Evolutionary conservation across 1,139 yeast genomes (phyloP).

Genomic region (Saccharomycopsis crataegensis): DNA sequence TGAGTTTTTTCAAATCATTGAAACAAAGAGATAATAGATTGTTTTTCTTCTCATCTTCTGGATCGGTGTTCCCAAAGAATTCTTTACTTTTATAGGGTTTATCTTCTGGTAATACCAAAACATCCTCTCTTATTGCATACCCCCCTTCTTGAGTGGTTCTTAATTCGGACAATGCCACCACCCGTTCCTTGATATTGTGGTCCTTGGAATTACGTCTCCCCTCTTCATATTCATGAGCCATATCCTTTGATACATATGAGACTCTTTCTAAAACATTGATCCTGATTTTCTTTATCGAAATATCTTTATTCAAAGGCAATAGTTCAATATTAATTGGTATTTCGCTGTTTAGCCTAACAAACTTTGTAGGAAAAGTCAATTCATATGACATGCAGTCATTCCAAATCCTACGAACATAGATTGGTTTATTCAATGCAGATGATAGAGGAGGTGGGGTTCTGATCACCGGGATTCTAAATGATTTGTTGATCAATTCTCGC

Average conservation of each 20-base stretch:
- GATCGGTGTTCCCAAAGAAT: neutral
- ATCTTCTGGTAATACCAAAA: slow-evolving; percentile 28
- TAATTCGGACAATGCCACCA: slow-evolving; percentile 53
- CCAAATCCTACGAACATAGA: slow-evolving; percentile 79
- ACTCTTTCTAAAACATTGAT: slow-evolving; percentile 68
- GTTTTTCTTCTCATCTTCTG: slow-evolving; percentile 21
- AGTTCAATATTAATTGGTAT: slow-evolving; percentile 57
- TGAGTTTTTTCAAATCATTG: neutral
- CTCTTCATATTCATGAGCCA: slow-evolving; percentile 50
- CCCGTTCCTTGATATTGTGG: slow-evolving; percentile 44
- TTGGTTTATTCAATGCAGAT: slow-evolving; percentile 64
- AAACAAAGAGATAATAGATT: slow-evolving; percentile 18
- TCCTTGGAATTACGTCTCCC: slow-evolving; percentile 36
- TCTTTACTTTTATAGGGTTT: neutral
- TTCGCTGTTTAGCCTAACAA: slow-evolving; percentile 62
- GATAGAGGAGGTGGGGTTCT: slow-evolving; percentile 80
- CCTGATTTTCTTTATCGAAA: slow-evolving; percentile 62
- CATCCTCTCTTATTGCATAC: slow-evolving; percentile 51
- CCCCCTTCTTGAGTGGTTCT: slow-evolving; percentile 43
- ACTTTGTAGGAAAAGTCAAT: slow-evolving; percentile 69
- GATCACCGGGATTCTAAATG: slow-evolving; percentile 29
- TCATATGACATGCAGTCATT: slow-evolving; percentile 72
- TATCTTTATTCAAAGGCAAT: slow-evolving; percentile 63
- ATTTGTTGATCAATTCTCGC: slow-evolving; percentile 7
- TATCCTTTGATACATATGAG: slow-evolving; percentile 53